Evolutionary conservation across 495 filamentous ascomycete species (phyloP), one percentile per base, ranked within the genome.

Genomic region (Neurospora sp.): DNA sequence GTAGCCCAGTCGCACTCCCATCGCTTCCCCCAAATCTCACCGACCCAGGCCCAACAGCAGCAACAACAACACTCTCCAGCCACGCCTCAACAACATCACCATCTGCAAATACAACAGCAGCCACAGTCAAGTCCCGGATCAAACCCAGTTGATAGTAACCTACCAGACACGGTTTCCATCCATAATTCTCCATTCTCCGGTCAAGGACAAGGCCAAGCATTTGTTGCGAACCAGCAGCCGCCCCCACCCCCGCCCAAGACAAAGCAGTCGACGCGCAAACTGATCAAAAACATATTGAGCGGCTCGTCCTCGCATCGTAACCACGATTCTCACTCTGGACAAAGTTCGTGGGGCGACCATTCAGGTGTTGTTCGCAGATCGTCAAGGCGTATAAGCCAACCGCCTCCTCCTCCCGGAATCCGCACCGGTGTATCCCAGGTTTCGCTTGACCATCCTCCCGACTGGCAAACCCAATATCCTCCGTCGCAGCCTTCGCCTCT

Each of bases 381-480:
- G 16, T 88, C 86, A 16, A 86, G 85, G 76, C 79, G 85, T 69
- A 77, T 83, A 69, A 85, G 85, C 76, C 80, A 81, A 53, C 77
- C 79, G 68, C 79, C 78, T 53, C 80, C 81, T 37, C 80, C 79
- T 77, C 80, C 75, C 78, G 79, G 74, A 76, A 82, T 80, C 77
- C 83, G 78, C 74, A 83, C 77, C 75, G 83, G 82, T 71, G 74
- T 80, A 68, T 81, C 84, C 37, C 83, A 82, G 73, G 75, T 80
- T 65, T 81, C 80, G 27, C 78, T 80, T 42, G 81, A 79, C 22
- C 76, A 78, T 31, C 74, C 71, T 71, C 76, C 75, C 72, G 80
- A 83, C 59, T 82, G 79, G 79, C 81, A 79, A 72, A 73, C 77
- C 37, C 81, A 82, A 61, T 48, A 72, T 18, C 74, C 76, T 11